phyloP scores from a whole-genome alignment of 345 rosid species.

The Turritis glabra region DNA sequence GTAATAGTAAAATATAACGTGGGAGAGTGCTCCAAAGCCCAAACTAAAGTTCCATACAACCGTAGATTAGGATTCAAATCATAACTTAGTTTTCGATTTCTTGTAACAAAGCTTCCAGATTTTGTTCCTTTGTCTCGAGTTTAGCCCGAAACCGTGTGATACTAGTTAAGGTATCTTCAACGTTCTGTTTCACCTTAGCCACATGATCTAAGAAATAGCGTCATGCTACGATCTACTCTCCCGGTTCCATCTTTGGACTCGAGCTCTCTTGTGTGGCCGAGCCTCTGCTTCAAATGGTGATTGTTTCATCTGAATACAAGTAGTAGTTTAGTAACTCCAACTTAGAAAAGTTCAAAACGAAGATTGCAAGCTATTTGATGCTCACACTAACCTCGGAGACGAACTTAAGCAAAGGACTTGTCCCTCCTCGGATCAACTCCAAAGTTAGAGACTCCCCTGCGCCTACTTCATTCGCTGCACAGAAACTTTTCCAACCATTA shows the following conservation, averaged over 20 bases:
- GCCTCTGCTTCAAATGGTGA: background rate
- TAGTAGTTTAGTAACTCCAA: background rate
- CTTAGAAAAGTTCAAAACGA: background rate
- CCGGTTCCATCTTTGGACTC: background rate
- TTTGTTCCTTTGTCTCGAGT: slow-evolving; percentile 2
- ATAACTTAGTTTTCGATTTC: background rate
- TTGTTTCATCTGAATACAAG: slow-evolving; percentile 11
- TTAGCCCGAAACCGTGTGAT: slow-evolving; percentile 1
- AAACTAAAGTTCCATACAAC: background rate
- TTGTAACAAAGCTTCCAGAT: slow-evolving; percentile 12
- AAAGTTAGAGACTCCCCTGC: slow-evolving; percentile 18
- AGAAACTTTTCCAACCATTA: slow-evolving; percentile 16
- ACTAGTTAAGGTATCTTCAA: background rate
- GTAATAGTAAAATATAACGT: no score
- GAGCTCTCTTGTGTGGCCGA: slow-evolving; percentile 4
- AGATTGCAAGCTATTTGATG: background rate
- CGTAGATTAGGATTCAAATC: background rate
- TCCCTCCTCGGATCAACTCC: slow-evolving; percentile 15
- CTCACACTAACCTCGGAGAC: slow-evolving; percentile 7
- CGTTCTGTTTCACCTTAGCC: slow-evolving; percentile 1
- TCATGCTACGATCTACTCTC: background rate
- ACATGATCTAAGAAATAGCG: slow-evolving; percentile 9
- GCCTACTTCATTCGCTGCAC: background rate
- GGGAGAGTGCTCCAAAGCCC: background rate
- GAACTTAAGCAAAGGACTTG: slow-evolving; percentile 14